Evolutionary conservation across 345 rosid genomes (phyloP).

Genomic region (Citrus reticulata): DNA sequence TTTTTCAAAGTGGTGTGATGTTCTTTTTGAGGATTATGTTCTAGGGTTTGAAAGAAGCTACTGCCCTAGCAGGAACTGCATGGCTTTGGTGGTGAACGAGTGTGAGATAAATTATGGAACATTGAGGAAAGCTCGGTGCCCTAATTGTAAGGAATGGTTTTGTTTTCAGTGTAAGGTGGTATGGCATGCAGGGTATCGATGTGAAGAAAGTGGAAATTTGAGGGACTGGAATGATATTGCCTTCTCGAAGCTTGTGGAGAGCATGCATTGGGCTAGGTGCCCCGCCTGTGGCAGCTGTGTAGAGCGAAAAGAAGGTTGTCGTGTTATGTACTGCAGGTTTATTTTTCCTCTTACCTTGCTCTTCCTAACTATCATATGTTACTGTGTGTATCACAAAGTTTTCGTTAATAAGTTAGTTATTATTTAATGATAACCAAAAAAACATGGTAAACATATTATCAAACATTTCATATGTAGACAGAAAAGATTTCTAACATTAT

Average conservation of each 20-base stretch:
- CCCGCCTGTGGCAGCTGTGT: conserved; percentile 23
- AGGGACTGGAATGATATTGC: too few relatives aligned
- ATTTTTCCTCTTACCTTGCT: too few relatives aligned
- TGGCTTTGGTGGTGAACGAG: conserved; percentile 15
- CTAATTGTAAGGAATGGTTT: conserved; percentile 23
- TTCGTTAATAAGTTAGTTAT: too few relatives aligned
- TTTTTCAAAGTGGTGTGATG: conserved; percentile 29
- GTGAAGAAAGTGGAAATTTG: neutral
- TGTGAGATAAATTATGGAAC: conserved; percentile 5
- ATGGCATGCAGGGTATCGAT: conserved; percentile 27
- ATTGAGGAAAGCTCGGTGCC: conserved; percentile 23
- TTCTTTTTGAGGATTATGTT: conserved; percentile 13
- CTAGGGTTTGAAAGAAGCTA: conserved; percentile 17
- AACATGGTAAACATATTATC: too few relatives aligned
- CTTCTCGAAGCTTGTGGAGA: too few relatives aligned
- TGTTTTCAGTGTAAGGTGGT: conserved; percentile 24
- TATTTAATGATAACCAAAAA: too few relatives aligned
- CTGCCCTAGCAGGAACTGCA: conserved; percentile 31
- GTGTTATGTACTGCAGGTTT: neutral
- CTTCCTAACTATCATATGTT: neutral
- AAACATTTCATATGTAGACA: too few relatives aligned
- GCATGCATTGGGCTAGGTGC: conserved; percentile 13
- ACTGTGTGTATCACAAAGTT: too few relatives aligned
- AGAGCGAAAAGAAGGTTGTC: conserved; percentile 23
- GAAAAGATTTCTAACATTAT: too few relatives aligned